Base-by-base conservation (phyloP, 2,329 filamentous ascomycete genomes). In the Colletotrichum agaves region DNA sequence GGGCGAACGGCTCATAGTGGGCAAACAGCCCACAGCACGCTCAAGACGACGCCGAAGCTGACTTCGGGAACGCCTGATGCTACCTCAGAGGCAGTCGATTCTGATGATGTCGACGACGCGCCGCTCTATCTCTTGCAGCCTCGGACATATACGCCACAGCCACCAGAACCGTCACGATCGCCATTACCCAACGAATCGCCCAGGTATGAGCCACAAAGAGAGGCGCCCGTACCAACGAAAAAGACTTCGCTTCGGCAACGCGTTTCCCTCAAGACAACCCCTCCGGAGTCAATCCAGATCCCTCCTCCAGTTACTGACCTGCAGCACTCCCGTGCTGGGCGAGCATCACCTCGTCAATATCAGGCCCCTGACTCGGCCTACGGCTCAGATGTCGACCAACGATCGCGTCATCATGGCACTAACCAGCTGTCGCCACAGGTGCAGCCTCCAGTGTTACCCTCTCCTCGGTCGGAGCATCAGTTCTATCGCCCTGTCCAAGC, bases 401-500 rank as follows among this genome's bases (percentile, higher is more conserved):
- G 15, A 33, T 60, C 67, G 11, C 70, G 69, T 11, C 67, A 69
- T 10, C 73, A 75, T n/a, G 64, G 72, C 5, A 67, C 74, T 4
- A 68, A 70, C 13, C 77, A 79, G 19, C 77, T 82, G 49, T 74
- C 80, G 2, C 77, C 78, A 1, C 81, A 81, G 0, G 73, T 73
- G 4, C 73, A 83, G 15, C 75, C 73, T 2, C 79, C 79, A 0
- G 77, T 81, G 2, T 75, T 85, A 21, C 82, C 82, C 1, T 85
- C 83, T 3, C 85, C 85, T 3, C 79, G 80, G 17, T 86, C 84
- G 0, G 85, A 88, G 19, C 79, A 82, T 60, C 88, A 90, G 69
- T 85, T 82, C 71, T 90, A 89, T 76, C 85, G 84, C 11, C 88
- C 88, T 0, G 88, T 90, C 2, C 84, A 85, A 49, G 88, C 88